phyloP scores from a whole-genome alignment of 139 green algal genomes.

The Monoraphidium neglectum region DNA sequence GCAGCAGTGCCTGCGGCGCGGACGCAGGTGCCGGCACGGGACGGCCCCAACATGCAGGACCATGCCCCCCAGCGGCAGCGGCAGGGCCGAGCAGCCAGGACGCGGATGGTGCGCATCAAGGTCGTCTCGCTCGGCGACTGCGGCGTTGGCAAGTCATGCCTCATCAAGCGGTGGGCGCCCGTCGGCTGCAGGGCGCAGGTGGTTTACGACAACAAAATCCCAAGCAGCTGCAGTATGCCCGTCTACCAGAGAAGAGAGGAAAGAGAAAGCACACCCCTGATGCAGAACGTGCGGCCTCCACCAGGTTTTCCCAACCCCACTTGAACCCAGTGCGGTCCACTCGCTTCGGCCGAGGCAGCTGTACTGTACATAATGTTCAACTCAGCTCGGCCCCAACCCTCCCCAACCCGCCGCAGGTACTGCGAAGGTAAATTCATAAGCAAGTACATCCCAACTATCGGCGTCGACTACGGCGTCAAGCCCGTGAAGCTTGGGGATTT shows the following conservation, averaged over 20 bases:
- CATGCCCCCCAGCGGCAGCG: too few species aligned
- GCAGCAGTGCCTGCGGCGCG: too few species aligned
- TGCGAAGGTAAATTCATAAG: conserved; percentile 73
- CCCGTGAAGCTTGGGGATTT: conserved; percentile 52
- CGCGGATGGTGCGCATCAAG: conserved; percentile 52
- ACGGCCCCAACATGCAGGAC: too few species aligned
- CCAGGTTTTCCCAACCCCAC: background rate
- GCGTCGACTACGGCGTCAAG: conserved; percentile 76
- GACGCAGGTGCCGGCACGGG: too few species aligned
- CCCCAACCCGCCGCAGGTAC: conserved; percentile 48
- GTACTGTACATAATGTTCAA: background rate
- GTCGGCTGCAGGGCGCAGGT: too few species aligned
- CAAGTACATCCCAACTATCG: conserved; percentile 74
- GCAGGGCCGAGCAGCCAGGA: background rate
- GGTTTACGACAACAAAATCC: too few species aligned
- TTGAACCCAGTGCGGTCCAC: background rate
- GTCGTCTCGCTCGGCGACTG: conserved; percentile 68
- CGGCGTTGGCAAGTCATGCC: conserved; percentile 66
- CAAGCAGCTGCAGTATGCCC: too few species aligned
- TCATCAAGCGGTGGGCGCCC: conserved; percentile 66
- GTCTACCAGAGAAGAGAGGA: too few species aligned
- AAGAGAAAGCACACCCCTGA: too few species aligned
- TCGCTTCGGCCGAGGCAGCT: background rate
- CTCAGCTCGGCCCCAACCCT: background rate
- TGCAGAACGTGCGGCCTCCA: too few species aligned